Percentiles rank a stretch among this genome's conserved stretches.
Conservation (phyloP, 108 stramenopile species). For the Ochromonas danica region DNA sequence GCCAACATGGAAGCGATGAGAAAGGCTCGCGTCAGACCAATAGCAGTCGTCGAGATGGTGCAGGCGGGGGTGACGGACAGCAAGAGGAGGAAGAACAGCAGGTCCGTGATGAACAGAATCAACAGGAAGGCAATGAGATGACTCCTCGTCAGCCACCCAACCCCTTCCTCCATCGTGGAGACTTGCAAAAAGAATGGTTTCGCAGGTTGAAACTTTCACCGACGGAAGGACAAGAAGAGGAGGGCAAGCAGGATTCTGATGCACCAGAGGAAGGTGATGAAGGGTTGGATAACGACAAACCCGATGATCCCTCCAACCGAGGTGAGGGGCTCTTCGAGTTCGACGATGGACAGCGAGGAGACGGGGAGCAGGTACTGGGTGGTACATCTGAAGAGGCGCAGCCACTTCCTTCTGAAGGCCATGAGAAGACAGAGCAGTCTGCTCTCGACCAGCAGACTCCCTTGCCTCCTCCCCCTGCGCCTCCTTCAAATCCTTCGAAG, state of each 20-base stretch:
- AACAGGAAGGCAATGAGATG: constrained; percentile 40
- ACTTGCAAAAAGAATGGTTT: constrained; percentile 53
- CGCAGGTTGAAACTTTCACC: constrained; percentile 50
- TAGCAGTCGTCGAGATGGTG: not conserved
- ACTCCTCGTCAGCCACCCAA: constrained; percentile 26
- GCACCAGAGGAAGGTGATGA: constrained; percentile 44
- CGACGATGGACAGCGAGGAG: too few relatives aligned
- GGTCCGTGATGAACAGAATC: constrained; percentile 44
- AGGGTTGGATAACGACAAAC: too few relatives aligned
- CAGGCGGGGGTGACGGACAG: not conserved
- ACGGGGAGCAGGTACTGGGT: too few relatives aligned
- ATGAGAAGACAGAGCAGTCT: too few relatives aligned
- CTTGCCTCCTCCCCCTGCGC: too few relatives aligned
- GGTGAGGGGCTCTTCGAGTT: too few relatives aligned
- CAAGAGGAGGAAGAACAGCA: constrained; percentile 57
- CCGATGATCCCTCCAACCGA: too few relatives aligned
- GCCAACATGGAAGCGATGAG: constrained; percentile 38
- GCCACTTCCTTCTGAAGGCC: too few relatives aligned
- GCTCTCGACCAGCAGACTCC: too few relatives aligned
- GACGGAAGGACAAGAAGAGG: constrained; percentile 40
- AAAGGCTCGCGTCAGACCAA: too few relatives aligned
- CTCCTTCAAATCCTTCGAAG: too few relatives aligned
- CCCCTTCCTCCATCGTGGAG: constrained; percentile 21
- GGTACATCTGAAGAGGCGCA: too few relatives aligned
- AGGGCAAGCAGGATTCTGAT: constrained; percentile 45